A percentile compares a stretch with the other conserved stretches of the same genome.
These are phyloP conservation scores for Geosmithia morbida DNA, from an alignment of 2,329 filamentous ascomycete species.

Conservation along the genomic window DNA sequence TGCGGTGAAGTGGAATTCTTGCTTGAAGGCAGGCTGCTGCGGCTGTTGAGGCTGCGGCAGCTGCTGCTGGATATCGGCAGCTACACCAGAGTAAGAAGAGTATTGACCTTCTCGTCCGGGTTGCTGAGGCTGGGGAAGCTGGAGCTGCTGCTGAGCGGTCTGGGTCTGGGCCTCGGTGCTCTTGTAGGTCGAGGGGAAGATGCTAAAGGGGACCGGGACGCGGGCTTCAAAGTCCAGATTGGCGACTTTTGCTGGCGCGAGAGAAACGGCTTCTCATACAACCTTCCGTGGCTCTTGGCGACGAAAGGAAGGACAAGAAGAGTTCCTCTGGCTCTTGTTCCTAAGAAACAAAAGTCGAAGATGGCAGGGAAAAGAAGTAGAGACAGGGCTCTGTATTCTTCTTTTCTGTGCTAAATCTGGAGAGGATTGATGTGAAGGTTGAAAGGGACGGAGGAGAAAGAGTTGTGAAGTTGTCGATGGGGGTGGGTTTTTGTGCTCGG, in stretches of 20 bases:
- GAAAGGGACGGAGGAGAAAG: constrained; percentile 22
- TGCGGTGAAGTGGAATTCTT: constrained; percentile 65
- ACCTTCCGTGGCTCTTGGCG: constrained; percentile 41
- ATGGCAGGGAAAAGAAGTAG: constrained; percentile 15
- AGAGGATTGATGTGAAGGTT: constrained; percentile 12
- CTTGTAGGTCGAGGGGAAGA: constrained; percentile 98
- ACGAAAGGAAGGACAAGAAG: constrained; percentile 55
- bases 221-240: constrained; percentile 99
- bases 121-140: constrained; percentile 71
- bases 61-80: constrained; percentile 47
- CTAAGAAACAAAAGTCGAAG: constrained; percentile 38
- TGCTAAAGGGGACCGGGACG: constrained; percentile 98
- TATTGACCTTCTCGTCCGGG: constrained; percentile 97
- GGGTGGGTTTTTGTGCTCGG: constrained; percentile 22
- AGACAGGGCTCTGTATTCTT: constrained; percentile 15
- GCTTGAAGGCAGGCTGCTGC: constrained; percentile 24
- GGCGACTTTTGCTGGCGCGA: constrained; percentile 62
- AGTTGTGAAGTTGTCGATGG: constrained; percentile 1
- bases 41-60: constrained; percentile 39
- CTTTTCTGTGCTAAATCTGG: constrained; percentile 13
- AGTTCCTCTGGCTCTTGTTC: constrained; percentile 48
- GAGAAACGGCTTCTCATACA: constrained; percentile 49
- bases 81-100: constrained; percentile 38
- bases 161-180: constrained; percentile 36
- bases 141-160: constrained; percentile 50